A percentile compares a stretch with the other conserved stretches of the same genome.
These are phyloP conservation scores for Colletotrichum agaves DNA, from an alignment of 2,329 filamentous ascomycete genomes.

Conservation along the genomic window DNA sequence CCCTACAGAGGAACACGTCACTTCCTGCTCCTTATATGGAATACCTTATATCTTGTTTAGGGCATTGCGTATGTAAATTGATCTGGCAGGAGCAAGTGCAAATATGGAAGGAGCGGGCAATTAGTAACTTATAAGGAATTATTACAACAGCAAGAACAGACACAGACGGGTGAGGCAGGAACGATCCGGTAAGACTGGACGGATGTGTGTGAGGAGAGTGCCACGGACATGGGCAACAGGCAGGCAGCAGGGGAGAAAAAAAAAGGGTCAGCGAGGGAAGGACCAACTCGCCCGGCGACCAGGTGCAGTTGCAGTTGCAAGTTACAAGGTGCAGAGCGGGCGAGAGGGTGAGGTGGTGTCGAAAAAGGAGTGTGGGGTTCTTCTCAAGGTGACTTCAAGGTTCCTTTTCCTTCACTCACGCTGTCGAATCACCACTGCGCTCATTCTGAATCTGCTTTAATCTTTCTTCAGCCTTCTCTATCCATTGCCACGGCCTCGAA, in stretches of 20 bases:
- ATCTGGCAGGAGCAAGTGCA: too few relatives aligned
- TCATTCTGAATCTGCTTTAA: not conserved
- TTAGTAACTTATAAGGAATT: not conserved
- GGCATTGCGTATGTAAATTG: too few relatives aligned
- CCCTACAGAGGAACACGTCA: too few relatives aligned
- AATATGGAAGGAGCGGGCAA: not conserved
- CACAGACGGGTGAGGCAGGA: not conserved
- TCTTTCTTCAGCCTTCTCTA: not conserved
- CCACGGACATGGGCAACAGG: not conserved
- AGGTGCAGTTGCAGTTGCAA: not conserved
- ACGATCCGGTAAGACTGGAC: conserved; percentile 2
- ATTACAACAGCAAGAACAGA: not conserved
- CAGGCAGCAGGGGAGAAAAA: too few relatives aligned
- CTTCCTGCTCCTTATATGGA: not conserved
- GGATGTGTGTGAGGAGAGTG: conserved; percentile 1
- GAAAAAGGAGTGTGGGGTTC: conserved; percentile 33
- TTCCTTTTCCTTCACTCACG: not conserved
- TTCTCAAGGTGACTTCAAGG: not conserved
- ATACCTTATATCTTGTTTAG: too few relatives aligned
- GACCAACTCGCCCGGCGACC: not conserved
- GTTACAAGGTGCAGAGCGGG: not conserved
- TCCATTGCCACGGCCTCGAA: not conserved
- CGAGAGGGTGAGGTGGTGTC: conserved; percentile 13
- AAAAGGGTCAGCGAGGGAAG: not conserved
- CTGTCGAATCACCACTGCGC: not conserved